Evolutionary conservation across 2,329 filamentous ascomycete genomes (phyloP).

Genomic region (Emmonsiellopsis sp.): DNA sequence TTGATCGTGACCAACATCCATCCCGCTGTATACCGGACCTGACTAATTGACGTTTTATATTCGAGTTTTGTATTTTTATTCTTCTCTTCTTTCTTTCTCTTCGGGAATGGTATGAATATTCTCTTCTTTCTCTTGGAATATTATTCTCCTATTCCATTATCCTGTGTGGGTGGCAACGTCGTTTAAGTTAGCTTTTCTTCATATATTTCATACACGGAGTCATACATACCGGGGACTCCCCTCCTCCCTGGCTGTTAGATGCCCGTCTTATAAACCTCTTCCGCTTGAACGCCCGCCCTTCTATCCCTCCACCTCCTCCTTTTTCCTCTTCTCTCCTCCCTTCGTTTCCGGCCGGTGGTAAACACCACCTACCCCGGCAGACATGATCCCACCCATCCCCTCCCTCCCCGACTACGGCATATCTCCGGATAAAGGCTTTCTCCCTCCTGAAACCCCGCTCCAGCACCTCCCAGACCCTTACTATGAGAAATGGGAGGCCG

Average conservation of each 20-base stretch:
- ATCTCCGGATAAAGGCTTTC: slow-evolving; percentile 63
- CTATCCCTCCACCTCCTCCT: neutral
- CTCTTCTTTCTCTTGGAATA: neutral
- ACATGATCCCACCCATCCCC: slow-evolving; percentile 40
- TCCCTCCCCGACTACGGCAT: slow-evolving; percentile 64
- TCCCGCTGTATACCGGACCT: no score
- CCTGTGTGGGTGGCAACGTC: neutral
- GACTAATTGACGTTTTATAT: no score
- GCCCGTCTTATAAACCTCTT: neutral
- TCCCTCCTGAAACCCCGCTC: slow-evolving; percentile 72
- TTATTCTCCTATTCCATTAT: neutral
- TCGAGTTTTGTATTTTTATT: no score
- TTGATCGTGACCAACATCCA: no score
- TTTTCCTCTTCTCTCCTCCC: neutral
- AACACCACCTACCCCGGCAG: neutral
- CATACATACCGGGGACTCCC: neutral
- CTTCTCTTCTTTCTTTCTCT: neutral
- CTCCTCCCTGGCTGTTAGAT: neutral
- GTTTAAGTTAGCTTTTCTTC: no score
- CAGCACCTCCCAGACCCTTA: slow-evolving; percentile 76
- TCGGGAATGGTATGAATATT: neutral
- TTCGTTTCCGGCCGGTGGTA: neutral
- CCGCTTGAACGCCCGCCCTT: neutral
- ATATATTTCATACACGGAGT: no score
- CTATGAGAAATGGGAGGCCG: slow-evolving; percentile 89